Conservation (phyloP, 23 red algal species). For the Chondrus crispus region DNA sequence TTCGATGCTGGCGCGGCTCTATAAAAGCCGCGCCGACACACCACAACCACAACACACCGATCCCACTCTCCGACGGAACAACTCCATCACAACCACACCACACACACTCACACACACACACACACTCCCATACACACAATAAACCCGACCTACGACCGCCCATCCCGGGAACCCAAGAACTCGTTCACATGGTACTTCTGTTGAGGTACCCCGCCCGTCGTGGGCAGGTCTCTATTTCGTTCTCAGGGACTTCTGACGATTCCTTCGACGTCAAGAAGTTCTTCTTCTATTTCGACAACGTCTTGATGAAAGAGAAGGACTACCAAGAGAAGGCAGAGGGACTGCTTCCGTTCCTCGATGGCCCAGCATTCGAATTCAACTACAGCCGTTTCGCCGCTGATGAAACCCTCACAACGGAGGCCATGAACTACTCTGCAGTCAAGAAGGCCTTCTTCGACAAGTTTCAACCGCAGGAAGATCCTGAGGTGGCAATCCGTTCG, state of each 20-base stretch:
- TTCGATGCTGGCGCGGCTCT: too few relatives aligned
- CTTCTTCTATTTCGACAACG: conserved; percentile 4
- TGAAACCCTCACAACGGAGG: not conserved
- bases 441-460: not conserved
- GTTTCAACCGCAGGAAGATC: not conserved
- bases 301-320: not conserved
- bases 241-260: not conserved
- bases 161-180: too few relatives aligned
- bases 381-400: not conserved
- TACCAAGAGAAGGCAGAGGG: not conserved
- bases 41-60: too few relatives aligned
- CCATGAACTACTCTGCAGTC: not conserved
- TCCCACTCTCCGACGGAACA: too few relatives aligned
- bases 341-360: not conserved
- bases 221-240: not conserved
- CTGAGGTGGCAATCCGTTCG: not conserved
- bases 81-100: too few relatives aligned
- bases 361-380: not conserved
- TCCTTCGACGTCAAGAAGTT: not conserved
- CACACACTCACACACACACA: too few relatives aligned
- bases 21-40: too few relatives aligned
- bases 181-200: not conserved
- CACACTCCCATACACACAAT: too few relatives aligned
- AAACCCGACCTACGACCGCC: too few relatives aligned
- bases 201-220: not conserved